Base-by-base conservation (phyloP, 1,139 yeast genomes). In the Saccharomyces uvarum region DNA sequence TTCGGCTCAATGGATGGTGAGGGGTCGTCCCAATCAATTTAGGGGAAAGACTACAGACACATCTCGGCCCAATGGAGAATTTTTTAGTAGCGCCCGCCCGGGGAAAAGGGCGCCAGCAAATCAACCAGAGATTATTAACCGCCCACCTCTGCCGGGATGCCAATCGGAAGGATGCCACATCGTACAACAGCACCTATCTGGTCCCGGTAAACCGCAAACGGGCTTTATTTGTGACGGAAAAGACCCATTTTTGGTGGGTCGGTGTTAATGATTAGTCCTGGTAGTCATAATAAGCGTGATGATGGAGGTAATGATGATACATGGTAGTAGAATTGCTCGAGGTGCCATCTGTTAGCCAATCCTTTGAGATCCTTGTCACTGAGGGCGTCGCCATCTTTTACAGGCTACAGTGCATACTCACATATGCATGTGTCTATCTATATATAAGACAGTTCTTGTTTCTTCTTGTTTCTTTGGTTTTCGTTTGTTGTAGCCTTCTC, bases 141-240 rank as follows among this genome's bases (percentile, higher is more conserved):
- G 44, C 44, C 44, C 24, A 38, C 8, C n/a, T 38, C 26, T 16
- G 5, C 24, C 24, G 13, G 13, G 24, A 38, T 38, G 4, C 41
- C 21, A 33, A 28, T 28, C 1, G 13, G 11, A 28, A 28, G 31
- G 11, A 9, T 28, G 11, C 31, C 31, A 11, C 24, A 16, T 38
- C 44, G 44, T 38, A 38, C 24, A 16, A 38, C 44, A 38, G 44
- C 13, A 38, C 44, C 24, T 9, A 1, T 5, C 26, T 19, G 11
- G 44, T 38, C 44, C 24, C 44, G 44, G 44, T 38, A 19, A 38
- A 38, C 44, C 44, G 44, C 44, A 38, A 38, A 11, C 44, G 44
- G 44, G n/a, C 44, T 16, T 38, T 38, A 38, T 16, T 38, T 38
- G 44, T 38, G 44, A 38, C 44, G 26, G 38, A n/a, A 38, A 38